Conservation (phyloP, 495 filamentous ascomycete species). For the Glarea lozoyensis region DNA sequence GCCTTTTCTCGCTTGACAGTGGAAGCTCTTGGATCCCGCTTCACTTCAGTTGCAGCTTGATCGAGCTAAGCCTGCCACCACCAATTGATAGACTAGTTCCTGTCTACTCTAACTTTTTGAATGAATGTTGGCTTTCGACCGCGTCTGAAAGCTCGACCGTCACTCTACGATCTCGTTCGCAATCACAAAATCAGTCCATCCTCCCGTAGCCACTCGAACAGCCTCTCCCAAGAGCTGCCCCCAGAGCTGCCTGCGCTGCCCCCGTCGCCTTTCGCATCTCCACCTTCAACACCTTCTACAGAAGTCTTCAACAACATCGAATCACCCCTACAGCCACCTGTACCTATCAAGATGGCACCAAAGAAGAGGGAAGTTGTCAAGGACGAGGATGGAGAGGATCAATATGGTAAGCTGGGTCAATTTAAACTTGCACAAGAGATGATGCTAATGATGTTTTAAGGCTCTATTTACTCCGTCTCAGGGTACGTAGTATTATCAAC, state of each 20-base stretch:
- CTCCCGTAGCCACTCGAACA: constrained; percentile 8
- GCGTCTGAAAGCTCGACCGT: constrained; percentile 51
- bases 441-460: constrained; percentile 28
- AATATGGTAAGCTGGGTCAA: constrained; percentile 18
- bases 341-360: constrained; percentile 14
- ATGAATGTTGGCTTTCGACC: constrained; percentile 43
- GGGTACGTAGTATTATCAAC: constrained; percentile 41
- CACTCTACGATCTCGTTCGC: constrained; percentile 51
- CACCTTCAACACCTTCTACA: constrained; percentile 4
- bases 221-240: constrained; percentile 6
- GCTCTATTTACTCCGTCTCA: constrained; percentile 74
- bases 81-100: constrained; percentile 9
- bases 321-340: background rate
- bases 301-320: background rate
- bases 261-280: constrained; percentile 6
- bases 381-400: constrained; percentile 22
- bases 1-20: constrained; percentile 6
- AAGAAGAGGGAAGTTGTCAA: constrained; percentile 12
- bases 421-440: constrained; percentile 2
- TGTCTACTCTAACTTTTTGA: constrained; percentile 6
- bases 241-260: constrained; percentile 17
- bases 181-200: constrained; percentile 29
- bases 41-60: background rate
- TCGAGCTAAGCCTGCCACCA: no score
- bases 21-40: background rate